Evolutionary conservation across 164 flowering plant genomes (phyloP).

Genomic region (Kingdonia uniflora): DNA sequence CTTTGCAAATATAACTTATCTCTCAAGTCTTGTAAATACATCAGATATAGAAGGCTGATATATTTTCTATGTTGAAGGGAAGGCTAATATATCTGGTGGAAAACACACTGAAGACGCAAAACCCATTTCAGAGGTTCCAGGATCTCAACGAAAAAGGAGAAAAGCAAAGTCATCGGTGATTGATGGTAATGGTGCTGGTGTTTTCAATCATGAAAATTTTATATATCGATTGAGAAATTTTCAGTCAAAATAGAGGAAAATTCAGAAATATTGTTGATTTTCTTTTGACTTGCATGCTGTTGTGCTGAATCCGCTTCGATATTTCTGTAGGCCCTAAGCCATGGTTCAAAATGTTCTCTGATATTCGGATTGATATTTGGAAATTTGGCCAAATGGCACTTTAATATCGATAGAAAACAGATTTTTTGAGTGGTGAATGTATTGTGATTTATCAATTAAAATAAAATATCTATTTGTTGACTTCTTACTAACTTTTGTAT

Average conservation of each 20-base stretch:
- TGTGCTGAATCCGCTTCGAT: neutral
- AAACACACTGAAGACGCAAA: slow-evolving; percentile 7
- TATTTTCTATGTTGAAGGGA: neutral
- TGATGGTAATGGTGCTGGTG: neutral
- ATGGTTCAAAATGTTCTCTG: too few relatives aligned
- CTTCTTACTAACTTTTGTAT: too few relatives aligned
- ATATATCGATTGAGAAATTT: too few relatives aligned
- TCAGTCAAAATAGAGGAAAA: slow-evolving; percentile 14
- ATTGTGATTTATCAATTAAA: too few relatives aligned
- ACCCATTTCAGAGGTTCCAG: slow-evolving; percentile 20
- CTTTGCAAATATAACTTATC: neutral
- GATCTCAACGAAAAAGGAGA: slow-evolving; percentile 20
- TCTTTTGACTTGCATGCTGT: neutral
- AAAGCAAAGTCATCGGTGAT: slow-evolving; percentile 16
- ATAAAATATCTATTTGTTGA: too few relatives aligned
- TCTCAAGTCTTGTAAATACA: too few relatives aligned
- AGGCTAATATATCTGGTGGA: slow-evolving; percentile 11
- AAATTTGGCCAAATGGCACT: too few relatives aligned
- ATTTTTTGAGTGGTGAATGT: too few relatives aligned
- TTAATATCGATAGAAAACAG: too few relatives aligned
- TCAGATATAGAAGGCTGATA: too few relatives aligned
- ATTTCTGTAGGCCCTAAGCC: too few relatives aligned
- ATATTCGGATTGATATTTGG: too few relatives aligned
- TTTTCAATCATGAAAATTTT: neutral
- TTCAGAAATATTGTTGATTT: slow-evolving; percentile 19